Percentiles rank a stretch among this genome's conserved stretches.
Conservation (phyloP, 768 basidiomycete genomes). For the Russula dissimulans region DNA sequence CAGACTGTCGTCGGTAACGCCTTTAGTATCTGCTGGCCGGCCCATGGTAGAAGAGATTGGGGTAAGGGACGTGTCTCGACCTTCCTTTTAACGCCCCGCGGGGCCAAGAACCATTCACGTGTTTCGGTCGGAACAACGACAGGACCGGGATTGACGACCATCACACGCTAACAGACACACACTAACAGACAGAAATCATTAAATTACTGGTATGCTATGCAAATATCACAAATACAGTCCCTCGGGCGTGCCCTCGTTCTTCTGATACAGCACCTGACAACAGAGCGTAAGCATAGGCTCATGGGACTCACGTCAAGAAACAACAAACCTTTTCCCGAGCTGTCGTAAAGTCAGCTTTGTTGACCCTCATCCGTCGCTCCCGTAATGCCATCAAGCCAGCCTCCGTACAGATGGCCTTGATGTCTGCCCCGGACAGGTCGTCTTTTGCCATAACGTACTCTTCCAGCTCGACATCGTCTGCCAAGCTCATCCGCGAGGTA, state of each 20-base stretch:
- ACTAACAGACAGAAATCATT: not conserved
- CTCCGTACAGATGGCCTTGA: slow-evolving; percentile 98
- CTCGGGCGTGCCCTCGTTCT: slow-evolving; percentile 95
- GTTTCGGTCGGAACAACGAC: not conserved
- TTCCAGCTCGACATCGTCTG: slow-evolving; percentile 84
- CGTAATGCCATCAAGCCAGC: slow-evolving; percentile 93
- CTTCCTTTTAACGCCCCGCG: not conserved
- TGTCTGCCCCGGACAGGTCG: slow-evolving; percentile 93
- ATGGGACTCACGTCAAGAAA: not conserved
- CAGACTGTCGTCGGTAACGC: slow-evolving; percentile 28
- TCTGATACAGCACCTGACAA: slow-evolving; percentile 74
- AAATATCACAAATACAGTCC: slow-evolving; percentile 64
- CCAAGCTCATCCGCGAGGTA: slow-evolving; percentile 89
- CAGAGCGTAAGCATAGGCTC: slow-evolving; percentile 13
- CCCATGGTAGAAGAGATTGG: slow-evolving; percentile 5
- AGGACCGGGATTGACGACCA: not conserved
- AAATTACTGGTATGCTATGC: slow-evolving; percentile 9
- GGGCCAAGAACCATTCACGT: not conserved
- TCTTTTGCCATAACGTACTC: slow-evolving; percentile 95
- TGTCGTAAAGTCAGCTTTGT: slow-evolving; percentile 79
- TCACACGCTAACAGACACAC: not conserved
- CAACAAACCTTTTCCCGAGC: slow-evolving; percentile 83
- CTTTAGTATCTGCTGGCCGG: not conserved
- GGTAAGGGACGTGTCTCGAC: not conserved
- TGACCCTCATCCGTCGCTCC: slow-evolving; percentile 91